Percentiles rank a stretch among this genome's conserved stretches.
Conservation (phyloP, 768 basidiomycete genomes). For the Hygrocybe coccinea region DNA sequence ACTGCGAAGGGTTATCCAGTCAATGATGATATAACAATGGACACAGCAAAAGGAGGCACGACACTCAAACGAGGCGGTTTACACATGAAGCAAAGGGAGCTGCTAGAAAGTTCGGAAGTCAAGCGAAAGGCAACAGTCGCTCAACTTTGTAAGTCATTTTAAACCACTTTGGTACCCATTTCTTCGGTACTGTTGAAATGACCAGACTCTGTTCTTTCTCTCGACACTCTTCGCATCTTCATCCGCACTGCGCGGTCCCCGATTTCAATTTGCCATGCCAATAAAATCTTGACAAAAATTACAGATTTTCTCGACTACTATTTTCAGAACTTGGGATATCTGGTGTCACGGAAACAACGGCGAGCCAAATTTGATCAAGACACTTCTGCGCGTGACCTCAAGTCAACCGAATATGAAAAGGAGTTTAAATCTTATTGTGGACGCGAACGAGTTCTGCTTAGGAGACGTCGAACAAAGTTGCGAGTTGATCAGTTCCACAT, state of each 20-base stretch:
- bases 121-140: slow-evolving; percentile 95
- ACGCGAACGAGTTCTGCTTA: slow-evolving; percentile 86
- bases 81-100: slow-evolving; percentile 79
- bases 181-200: too few species aligned
- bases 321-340: slow-evolving; percentile 89
- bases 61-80: slow-evolving; percentile 56
- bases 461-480: slow-evolving; percentile 88
- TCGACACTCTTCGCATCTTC: slow-evolving; percentile 10
- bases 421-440: slow-evolving; percentile 94
- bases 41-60: slow-evolving; percentile 51
- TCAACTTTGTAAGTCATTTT: slow-evolving; percentile 72
- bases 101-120: slow-evolving; percentile 81
- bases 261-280: background rate
- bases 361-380: slow-evolving; percentile 79
- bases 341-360: slow-evolving; percentile 80
- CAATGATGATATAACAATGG: slow-evolving; percentile 61
- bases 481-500: slow-evolving; percentile 95
- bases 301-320: slow-evolving; percentile 97
- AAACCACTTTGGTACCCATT: background rate
- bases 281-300: background rate
- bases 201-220: too few species aligned
- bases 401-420: slow-evolving; percentile 51
- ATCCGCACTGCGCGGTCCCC: background rate
- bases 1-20: slow-evolving; percentile 54
- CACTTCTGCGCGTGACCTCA: slow-evolving; percentile 62